Evolutionary conservation across 495 filamentous ascomycete species (phyloP).

Genomic region (Penicillium maclennaniae): DNA sequence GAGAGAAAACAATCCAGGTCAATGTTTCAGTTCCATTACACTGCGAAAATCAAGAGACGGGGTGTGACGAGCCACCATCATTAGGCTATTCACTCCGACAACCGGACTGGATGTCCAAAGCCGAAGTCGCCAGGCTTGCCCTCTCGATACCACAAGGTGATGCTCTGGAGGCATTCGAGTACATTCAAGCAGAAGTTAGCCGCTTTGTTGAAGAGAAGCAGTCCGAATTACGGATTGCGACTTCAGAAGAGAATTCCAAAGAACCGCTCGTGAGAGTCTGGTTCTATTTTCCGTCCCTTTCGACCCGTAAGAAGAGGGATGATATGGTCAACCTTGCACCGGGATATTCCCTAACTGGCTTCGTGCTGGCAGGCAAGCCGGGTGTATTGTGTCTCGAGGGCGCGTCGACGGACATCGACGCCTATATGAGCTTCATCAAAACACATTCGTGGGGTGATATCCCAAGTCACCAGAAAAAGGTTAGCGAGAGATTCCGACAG

Average conservation of each 20-base stretch:
- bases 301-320: constrained; percentile 34
- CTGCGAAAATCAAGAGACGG: constrained; percentile 11
- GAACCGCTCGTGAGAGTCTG: constrained; percentile 33
- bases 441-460: constrained; percentile 45
- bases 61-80: constrained; percentile 25
- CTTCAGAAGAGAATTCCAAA: not conserved
- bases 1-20: constrained; percentile 29
- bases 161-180: constrained; percentile 32
- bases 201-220: constrained; percentile 28
- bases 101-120: constrained; percentile 42
- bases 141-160: constrained; percentile 30
- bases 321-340: constrained; percentile 39
- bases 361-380: constrained; percentile 40
- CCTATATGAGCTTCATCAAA: constrained; percentile 43
- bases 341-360: constrained; percentile 33
- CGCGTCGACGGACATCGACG: constrained; percentile 28
- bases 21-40: constrained; percentile 35
- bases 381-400: constrained; percentile 41
- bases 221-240: not conserved
- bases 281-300: constrained; percentile 43
- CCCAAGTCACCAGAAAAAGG: constrained; percentile 42
- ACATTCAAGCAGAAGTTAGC: constrained; percentile 25
- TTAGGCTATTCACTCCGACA: constrained; percentile 34
- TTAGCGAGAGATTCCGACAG: constrained; percentile 39
- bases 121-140: constrained; percentile 28